Evolutionary conservation across 2,329 filamentous ascomycete genomes (phyloP), one percentile per base, ranked within the genome.

Genomic region (Setomelanomma holmii): DNA sequence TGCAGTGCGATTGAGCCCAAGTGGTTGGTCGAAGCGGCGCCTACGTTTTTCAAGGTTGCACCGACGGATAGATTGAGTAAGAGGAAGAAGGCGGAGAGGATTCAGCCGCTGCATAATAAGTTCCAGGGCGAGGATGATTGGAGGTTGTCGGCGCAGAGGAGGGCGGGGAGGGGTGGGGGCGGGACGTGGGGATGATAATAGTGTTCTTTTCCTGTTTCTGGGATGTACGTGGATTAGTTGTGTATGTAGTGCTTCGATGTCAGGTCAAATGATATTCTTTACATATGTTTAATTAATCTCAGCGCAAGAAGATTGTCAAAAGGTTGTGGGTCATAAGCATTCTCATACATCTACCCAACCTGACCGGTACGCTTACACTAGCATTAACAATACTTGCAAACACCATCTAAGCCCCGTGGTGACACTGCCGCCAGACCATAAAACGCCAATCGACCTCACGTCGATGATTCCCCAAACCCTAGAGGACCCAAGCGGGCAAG

Each of bases 171-270:
- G 61, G 89, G 90, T 53, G 95, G 91, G 43, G 93, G 93, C 67
- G 93, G 93, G 3, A 99, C 95, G 7, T 99, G 95, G 95, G 95
- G 90, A 60, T 93, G n/a, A n/a, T n/a, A n/a, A n/a, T n/a, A n/a
- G n/a, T n/a, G n/a, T n/a, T n/a, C n/a, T n/a, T n/a, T n/a, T n/a
- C n/a, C n/a, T n/a, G n/a, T n/a, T n/a, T n/a, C n/a, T n/a, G n/a
- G n/a, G n/a, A n/a, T n/a, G n/a, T n/a, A n/a, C n/a, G n/a, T n/a
- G n/a, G n/a, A n/a, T n/a, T n/a, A n/a, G n/a, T n/a, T n/a, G n/a
- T n/a, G n/a, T n/a, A n/a, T n/a, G n/a, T n/a, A n/a, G n/a, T n/a
- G n/a, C n/a, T n/a, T n/a, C n/a, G n/a, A n/a, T n/a, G n/a, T n/a
- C n/a, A n/a, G n/a, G n/a, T n/a, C n/a, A 5, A 5, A 16, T 2